Evolutionary conservation across 148 eudicot genomes (phyloP).

Genomic region (Dianthus caryophyllus): DNA sequence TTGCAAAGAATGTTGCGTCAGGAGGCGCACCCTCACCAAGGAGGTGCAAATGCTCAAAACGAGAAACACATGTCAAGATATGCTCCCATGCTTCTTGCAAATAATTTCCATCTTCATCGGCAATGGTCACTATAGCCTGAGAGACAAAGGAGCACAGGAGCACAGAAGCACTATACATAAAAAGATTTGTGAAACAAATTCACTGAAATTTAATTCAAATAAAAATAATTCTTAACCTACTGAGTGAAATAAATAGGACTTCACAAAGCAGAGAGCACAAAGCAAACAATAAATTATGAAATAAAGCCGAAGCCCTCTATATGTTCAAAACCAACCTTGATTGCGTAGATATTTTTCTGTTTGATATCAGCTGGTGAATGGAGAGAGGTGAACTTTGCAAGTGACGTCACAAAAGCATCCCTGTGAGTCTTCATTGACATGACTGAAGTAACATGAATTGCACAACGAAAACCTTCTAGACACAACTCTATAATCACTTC

Average conservation of each 20-base stretch:
- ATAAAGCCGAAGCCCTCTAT: not conserved
- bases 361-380: slow-evolving; percentile 94
- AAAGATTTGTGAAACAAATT: slow-evolving; percentile 6
- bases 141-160: slow-evolving; percentile 5
- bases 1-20: slow-evolving; percentile 92
- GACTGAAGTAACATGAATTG: slow-evolving; percentile 94
- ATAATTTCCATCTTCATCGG: slow-evolving; percentile 98
- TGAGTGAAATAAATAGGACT: not conserved
- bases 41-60: slow-evolving; percentile 98
- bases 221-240: not conserved
- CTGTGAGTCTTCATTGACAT: slow-evolving; percentile 99
- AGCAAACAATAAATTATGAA: not conserved
- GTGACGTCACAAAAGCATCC: slow-evolving; percentile 85
- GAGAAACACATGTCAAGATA: slow-evolving; percentile 92
- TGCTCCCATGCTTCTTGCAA: slow-evolving; percentile 99
- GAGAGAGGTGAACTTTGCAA: slow-evolving; percentile 82
- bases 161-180: not conserved
- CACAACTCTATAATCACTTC: slow-evolving; percentile 67
- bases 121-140: slow-evolving; percentile 89
- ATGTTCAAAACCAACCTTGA: slow-evolving; percentile 59
- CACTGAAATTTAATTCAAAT: not conserved
- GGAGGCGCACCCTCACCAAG: slow-evolving; percentile 99
- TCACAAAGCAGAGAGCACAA: not conserved
- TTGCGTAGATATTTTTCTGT: slow-evolving; percentile 88
- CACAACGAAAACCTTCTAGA: slow-evolving; percentile 85